Conservation (phyloP, 1,284 basidiomycete species). For the Moniliella sp. region DNA sequence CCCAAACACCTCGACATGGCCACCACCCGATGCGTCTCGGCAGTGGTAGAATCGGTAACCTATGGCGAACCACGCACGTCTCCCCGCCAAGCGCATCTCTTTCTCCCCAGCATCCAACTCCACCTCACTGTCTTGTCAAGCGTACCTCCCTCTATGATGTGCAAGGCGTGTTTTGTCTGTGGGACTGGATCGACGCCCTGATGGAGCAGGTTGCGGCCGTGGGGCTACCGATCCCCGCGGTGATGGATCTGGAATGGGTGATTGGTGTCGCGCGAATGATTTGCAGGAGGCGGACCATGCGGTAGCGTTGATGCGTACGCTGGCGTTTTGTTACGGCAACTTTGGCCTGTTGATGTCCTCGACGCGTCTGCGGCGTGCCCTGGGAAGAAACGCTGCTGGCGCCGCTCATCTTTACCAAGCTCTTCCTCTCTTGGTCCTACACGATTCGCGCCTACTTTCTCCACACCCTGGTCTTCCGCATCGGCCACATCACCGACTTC, state of each 20-base stretch:
- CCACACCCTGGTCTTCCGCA: too few relatives aligned
- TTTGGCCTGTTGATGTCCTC: conserved; percentile 19
- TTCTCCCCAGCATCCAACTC: conserved; percentile 17
- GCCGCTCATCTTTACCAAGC: conserved; percentile 19
- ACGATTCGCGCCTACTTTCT: conserved; percentile 27
- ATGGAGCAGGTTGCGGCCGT: conserved; percentile 21
- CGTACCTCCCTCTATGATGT: conserved; percentile 27
- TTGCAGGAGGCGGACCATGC: conserved; percentile 23
- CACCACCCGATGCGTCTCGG: conserved; percentile 22
- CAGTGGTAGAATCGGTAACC: conserved; percentile 25
- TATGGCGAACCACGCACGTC: too few relatives aligned
- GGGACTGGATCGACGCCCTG: conserved; percentile 27
- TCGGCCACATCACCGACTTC: conserved; percentile 22
- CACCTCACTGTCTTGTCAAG: conserved; percentile 24
- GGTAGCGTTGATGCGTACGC: conserved; percentile 23
- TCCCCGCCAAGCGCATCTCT: conserved; percentile 20
- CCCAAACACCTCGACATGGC: conserved; percentile 24
- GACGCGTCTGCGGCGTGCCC: conserved; percentile 12
- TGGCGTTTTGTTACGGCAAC: conserved; percentile 26
- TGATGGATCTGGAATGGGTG: conserved; percentile 22
- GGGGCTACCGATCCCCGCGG: conserved; percentile 11
- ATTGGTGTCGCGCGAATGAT: conserved; percentile 16
- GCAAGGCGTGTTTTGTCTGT: conserved; percentile 25
- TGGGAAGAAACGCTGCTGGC: conserved; percentile 25
- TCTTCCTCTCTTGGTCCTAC: conserved; percentile 28